These are phyloP conservation scores for Pterulicium gracile DNA, from an alignment of 1,284 basidiomycete genomes.

Conservation along the genomic window DNA sequence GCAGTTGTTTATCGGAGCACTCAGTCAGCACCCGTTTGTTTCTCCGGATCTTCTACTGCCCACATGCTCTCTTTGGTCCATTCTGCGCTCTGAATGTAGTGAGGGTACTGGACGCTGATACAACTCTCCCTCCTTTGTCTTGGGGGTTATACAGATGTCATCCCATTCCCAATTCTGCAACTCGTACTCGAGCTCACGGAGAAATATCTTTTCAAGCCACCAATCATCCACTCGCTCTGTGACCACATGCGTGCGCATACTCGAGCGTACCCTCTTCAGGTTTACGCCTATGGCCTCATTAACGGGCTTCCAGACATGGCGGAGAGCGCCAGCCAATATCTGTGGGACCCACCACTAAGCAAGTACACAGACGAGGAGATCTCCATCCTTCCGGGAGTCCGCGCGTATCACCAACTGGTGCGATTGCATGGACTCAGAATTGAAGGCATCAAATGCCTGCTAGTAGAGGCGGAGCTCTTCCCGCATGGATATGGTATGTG, in stretches of 20 bases:
- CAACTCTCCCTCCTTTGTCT: not conserved
- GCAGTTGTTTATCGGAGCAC: conserved; percentile 14
- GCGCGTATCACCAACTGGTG: conserved; percentile 49
- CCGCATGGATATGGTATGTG: conserved; percentile 52
- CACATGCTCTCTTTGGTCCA: too few relatives aligned
- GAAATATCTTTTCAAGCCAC: conserved; percentile 45
- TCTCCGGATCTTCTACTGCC: too few relatives aligned
- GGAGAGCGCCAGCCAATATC: conserved; percentile 41
- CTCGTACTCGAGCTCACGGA: conserved; percentile 43
- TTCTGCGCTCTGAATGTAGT: too few relatives aligned
- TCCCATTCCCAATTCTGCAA: conserved; percentile 51
- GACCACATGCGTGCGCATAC: conserved; percentile 47
- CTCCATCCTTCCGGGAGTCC: conserved; percentile 37
- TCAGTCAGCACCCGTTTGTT: too few relatives aligned
- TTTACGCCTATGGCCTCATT: conserved; percentile 42
- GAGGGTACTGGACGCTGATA: too few relatives aligned
- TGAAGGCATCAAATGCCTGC: conserved; percentile 33
- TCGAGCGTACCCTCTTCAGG: conserved; percentile 34
- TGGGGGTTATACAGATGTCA: conserved; percentile 22
- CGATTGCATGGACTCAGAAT: conserved; percentile 44
- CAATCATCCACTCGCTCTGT: conserved; percentile 28
- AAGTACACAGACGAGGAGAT: conserved; percentile 42
- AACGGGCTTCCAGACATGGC: conserved; percentile 34
- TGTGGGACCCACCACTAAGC: conserved; percentile 37
- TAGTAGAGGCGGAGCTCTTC: conserved; percentile 49